Evolutionary conservation across 805 yeast genomes (phyloP).

Genomic region (Hanseniaspora singularis): DNA sequence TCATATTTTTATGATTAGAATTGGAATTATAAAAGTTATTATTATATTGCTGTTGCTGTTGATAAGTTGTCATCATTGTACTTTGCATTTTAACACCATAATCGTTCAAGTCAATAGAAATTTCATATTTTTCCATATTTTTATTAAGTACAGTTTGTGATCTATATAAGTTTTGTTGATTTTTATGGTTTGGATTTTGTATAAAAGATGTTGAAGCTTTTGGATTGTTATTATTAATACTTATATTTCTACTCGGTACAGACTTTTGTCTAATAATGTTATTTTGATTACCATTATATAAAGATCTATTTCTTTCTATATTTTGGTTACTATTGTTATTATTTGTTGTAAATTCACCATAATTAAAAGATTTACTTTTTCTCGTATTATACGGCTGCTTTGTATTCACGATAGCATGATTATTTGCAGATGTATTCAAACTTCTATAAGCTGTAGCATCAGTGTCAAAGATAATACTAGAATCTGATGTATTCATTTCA

Average conservation of each 20-base stretch:
- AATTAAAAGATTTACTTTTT: background rate
- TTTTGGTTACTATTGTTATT: background rate
- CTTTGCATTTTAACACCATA: background rate
- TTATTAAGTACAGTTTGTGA: background rate
- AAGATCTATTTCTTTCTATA: background rate
- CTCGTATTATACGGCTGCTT: no score
- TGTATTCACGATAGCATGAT: no score
- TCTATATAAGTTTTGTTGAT: background rate
- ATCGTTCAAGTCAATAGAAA: constrained; percentile 1
- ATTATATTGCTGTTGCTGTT: constrained; percentile 10
- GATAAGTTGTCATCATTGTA: background rate
- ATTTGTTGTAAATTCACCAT: background rate
- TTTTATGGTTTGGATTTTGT: no score
- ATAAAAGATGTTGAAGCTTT: no score
- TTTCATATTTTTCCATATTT: constrained; percentile 8
- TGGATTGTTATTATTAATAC: no score
- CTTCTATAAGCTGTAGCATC: no score
- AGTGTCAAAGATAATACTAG: no score
- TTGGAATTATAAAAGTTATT: background rate
- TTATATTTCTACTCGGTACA: no score
- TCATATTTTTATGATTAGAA: background rate
- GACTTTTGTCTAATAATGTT: no score
- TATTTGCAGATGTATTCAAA: no score
- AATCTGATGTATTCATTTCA: no score
- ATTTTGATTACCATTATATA: no score